These are phyloP conservation scores for Colletotrichum sp. DNA, from an alignment of 2,329 filamentous ascomycete genomes.

Conservation along the genomic window DNA sequence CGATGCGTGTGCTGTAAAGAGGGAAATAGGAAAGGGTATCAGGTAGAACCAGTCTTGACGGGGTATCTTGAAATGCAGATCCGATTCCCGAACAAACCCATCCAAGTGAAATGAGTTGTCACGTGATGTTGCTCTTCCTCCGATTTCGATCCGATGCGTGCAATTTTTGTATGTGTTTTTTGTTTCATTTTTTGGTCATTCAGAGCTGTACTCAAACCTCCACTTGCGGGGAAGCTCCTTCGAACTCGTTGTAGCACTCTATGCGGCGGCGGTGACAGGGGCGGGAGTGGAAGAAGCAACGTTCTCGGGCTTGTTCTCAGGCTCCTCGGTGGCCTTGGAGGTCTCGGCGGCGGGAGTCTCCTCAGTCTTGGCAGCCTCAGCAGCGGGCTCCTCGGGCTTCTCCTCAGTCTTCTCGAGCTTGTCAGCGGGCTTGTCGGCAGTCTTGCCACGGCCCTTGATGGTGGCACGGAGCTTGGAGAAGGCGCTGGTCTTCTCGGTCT, in stretches of 20 bases:
- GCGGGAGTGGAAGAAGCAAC: conserved; percentile 47
- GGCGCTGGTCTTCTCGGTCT: conserved; percentile 55
- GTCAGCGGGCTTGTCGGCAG: conserved; percentile 41
- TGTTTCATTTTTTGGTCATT: background rate
- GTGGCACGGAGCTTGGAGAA: conserved; percentile 68
- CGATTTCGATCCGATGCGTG: conserved; percentile 16
- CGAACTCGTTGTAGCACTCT: conserved; percentile 31
- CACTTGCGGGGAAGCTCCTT: background rate
- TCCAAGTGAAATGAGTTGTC: conserved; percentile 19
- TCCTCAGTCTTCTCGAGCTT: conserved; percentile 29
- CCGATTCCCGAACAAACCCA: conserved; percentile 50
- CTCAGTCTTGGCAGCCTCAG: conserved; percentile 33
- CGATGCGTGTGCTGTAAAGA: conserved; percentile 26
- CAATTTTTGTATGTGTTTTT: background rate
- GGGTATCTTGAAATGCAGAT: conserved; percentile 66
- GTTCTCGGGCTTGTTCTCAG: conserved; percentile 46
- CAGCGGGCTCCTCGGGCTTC: conserved; percentile 27
- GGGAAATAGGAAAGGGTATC: conserved; percentile 31
- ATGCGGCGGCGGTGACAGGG: conserved; percentile 56
- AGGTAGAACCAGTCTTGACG: conserved; percentile 52
- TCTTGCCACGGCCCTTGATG: conserved; percentile 52
- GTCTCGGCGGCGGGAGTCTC: conserved; percentile 30
- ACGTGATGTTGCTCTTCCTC: conserved; percentile 20
- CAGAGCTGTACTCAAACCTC: background rate
- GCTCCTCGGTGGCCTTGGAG: conserved; percentile 36